phyloP scores from a whole-genome alignment of 768 basidiomycete genomes.

The Pleurotus giganteus region DNA sequence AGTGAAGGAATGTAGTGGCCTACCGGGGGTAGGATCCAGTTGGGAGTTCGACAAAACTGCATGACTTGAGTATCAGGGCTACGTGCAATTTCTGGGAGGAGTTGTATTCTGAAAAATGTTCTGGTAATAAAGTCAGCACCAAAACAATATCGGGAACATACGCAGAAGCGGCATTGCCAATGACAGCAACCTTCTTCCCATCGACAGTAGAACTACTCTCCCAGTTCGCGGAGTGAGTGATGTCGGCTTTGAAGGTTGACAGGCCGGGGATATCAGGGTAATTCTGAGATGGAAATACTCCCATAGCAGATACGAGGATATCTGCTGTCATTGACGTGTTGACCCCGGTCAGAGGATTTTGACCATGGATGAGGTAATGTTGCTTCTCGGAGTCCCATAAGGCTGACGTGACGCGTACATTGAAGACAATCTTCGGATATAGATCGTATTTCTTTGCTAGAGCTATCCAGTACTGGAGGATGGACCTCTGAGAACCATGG shows the following conservation, averaged over 20 bases:
- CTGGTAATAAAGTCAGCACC: too few relatives aligned
- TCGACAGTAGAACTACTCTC: slow-evolving; percentile 33
- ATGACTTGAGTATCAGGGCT: slow-evolving; percentile 38
- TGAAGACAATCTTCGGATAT: slow-evolving; percentile 37
- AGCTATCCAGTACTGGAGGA: slow-evolving; percentile 41
- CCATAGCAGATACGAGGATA: slow-evolving; percentile 50
- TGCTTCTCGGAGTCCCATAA: slow-evolving; percentile 39
- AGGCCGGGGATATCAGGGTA: slow-evolving; percentile 32
- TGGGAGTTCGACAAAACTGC: slow-evolving; percentile 50
- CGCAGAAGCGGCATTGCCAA: slow-evolving; percentile 59
- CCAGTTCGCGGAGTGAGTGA: slow-evolving; percentile 58
- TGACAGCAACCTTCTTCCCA: slow-evolving; percentile 51
- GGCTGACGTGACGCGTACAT: slow-evolving; percentile 40
- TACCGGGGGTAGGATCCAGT: slow-evolving; percentile 48
- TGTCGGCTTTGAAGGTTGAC: slow-evolving; percentile 41
- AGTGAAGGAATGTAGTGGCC: slow-evolving; percentile 2
- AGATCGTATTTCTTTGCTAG: slow-evolving; percentile 42
- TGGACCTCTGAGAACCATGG: slow-evolving; percentile 40
- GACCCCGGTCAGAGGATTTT: slow-evolving; percentile 31
- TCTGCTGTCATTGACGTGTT: slow-evolving; percentile 32
- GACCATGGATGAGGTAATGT: slow-evolving; percentile 33
- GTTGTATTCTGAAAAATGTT: slow-evolving; percentile 50
- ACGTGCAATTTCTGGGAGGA: slow-evolving; percentile 42
- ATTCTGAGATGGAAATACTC: slow-evolving; percentile 43
- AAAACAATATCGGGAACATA: too few relatives aligned